These are phyloP conservation scores for Cinchona pubescens DNA, from an alignment of 257 asterid species.

Conservation along the genomic window DNA sequence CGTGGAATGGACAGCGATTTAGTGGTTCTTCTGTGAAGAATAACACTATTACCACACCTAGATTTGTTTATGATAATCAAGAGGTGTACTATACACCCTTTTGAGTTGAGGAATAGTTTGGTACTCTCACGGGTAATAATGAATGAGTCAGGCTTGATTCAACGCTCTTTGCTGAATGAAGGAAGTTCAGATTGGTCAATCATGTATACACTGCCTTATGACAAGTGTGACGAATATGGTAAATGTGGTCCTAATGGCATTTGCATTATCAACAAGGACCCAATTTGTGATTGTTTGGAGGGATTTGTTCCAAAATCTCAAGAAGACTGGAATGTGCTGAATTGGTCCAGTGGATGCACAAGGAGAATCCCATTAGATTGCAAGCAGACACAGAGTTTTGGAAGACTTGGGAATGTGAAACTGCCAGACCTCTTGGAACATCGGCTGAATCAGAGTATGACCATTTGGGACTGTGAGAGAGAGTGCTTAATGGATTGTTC, in stretches of 20 bases:
- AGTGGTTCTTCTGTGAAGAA: not conserved
- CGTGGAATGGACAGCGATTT: constrained; percentile 7
- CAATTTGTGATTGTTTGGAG: constrained; percentile 21
- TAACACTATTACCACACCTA: not conserved
- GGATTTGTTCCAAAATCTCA: constrained; percentile 25
- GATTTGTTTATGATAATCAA: not conserved
- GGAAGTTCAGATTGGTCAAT: constrained; percentile 10
- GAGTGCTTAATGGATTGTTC: constrained; percentile 24
- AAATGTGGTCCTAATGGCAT: constrained; percentile 26
- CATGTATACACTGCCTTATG: constrained; percentile 6
- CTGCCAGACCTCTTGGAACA: constrained; percentile 23
- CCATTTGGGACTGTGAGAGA: constrained; percentile 18
- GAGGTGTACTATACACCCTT: not conserved
- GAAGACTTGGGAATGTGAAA: constrained; percentile 15
- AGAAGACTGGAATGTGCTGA: constrained; percentile 8
- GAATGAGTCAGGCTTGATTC: not conserved
- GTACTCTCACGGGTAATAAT: not conserved
- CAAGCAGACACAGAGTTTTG: constrained; percentile 13
- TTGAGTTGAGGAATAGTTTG: not conserved
- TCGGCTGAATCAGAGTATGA: constrained; percentile 10
- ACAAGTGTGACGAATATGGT: constrained; percentile 18
- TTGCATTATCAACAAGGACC: constrained; percentile 12
- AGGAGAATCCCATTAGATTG: constrained; percentile 17
- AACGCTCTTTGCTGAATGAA: not conserved
- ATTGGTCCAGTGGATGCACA: constrained; percentile 26